phyloP scores from a whole-genome alignment of 2,329 filamentous ascomycete species.

The Cordyceps pruinosa region DNA sequence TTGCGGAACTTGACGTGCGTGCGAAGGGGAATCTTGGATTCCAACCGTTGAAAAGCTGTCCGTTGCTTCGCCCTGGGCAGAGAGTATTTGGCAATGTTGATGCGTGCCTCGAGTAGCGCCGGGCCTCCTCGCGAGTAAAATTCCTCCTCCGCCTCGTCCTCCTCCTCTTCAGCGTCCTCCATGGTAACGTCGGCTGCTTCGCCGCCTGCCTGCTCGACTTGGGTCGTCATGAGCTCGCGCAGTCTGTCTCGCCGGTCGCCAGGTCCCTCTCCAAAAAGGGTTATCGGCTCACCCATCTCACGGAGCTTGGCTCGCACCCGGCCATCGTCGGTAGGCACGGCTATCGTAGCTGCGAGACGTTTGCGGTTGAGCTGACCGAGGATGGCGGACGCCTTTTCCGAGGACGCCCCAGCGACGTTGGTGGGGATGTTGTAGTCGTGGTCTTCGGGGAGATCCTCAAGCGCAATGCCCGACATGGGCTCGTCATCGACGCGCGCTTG shows the following conservation, averaged over 20 bases:
- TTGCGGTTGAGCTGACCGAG: conserved; percentile 87
- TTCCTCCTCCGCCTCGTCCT: conserved; percentile 72
- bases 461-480: conserved; percentile 43
- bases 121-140: conserved; percentile 84
- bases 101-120: conserved; percentile 67
- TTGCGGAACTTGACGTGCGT: conserved; percentile 92
- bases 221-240: conserved; percentile 69
- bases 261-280: conserved; percentile 85
- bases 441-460: conserved; percentile 55
- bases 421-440: conserved; percentile 77
- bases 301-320: conserved; percentile 75
- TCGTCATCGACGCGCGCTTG: conserved; percentile 91
- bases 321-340: conserved; percentile 88
- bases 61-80: conserved; percentile 74
- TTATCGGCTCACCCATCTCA: conserved; percentile 87
- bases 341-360: conserved; percentile 77
- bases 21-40: conserved; percentile 75
- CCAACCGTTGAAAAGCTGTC: conserved; percentile 68
- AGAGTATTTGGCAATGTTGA: conserved; percentile 75
- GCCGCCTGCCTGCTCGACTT: conserved; percentile 55
- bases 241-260: conserved; percentile 81
- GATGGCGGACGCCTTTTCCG: conserved; percentile 79
- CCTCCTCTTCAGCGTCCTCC: conserved; percentile 53
- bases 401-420: conserved; percentile 56
- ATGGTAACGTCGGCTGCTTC: conserved; percentile 54